These are phyloP conservation scores for Parastagonospora avenae DNA, from an alignment of 2,329 filamentous ascomycete genomes.

Conservation along the genomic window DNA sequence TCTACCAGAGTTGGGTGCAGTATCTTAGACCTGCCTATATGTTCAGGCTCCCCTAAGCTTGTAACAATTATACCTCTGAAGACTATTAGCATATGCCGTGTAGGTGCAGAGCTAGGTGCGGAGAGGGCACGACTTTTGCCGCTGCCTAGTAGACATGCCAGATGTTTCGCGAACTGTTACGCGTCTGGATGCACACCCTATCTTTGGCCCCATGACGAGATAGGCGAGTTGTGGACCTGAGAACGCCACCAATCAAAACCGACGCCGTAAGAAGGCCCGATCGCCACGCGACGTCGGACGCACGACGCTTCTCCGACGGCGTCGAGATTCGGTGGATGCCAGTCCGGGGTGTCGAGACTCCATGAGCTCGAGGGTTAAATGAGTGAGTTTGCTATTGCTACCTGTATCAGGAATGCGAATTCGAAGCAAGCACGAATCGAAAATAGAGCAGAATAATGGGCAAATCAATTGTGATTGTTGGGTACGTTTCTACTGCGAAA, in stretches of 20 bases:
- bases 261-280: slow-evolving; percentile 1
- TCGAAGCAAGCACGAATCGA: background rate
- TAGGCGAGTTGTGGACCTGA: background rate
- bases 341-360: no score
- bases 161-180: no score
- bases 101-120: no score
- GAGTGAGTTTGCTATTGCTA: background rate
- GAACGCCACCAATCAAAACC: slow-evolving; percentile 9
- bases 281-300: background rate
- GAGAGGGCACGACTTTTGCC: no score
- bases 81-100: no score
- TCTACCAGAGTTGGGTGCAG: no score
- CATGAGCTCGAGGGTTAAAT: background rate
- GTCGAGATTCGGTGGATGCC: background rate
- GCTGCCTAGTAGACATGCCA: no score
- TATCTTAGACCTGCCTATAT: no score
- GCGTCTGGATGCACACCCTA: background rate
- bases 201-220: background rate
- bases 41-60: no score
- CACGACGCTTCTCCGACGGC: slow-evolving; percentile 4
- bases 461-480: slow-evolving; percentile 18
- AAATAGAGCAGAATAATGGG: slow-evolving; percentile 6
- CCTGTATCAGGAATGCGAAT: background rate
- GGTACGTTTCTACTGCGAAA: slow-evolving; percentile 4
- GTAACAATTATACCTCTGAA: no score